These are phyloP conservation scores for Brettanomyces nanus DNA, from an alignment of 805 yeast species.

Conservation along the genomic window DNA sequence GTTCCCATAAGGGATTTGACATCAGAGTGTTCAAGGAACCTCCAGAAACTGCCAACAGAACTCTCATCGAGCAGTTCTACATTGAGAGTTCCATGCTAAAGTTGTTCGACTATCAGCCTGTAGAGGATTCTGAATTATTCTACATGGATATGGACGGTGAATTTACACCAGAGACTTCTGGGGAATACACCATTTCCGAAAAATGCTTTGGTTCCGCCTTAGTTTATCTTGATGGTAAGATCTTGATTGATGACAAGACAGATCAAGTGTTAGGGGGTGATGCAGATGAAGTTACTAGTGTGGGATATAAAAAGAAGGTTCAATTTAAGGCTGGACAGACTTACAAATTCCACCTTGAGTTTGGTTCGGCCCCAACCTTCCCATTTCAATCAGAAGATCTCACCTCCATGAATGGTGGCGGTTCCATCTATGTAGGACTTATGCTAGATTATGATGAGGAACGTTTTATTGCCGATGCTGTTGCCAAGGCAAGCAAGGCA, in stretches of 20 bases:
- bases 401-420: constrained; percentile 12
- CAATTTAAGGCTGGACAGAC: constrained; percentile 26
- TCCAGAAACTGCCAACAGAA: too few species aligned
- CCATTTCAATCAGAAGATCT: too few species aligned
- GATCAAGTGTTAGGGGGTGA: constrained; percentile 30
- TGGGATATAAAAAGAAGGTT: too few species aligned
- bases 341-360: constrained; percentile 32
- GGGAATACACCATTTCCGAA: constrained; percentile 32
- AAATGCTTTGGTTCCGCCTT: constrained; percentile 35
- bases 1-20: too few species aligned
- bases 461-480: constrained; percentile 34
- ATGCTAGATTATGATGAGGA: constrained; percentile 16
- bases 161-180: constrained; percentile 30
- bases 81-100: constrained; percentile 14
- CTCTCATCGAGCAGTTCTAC: constrained; percentile 22
- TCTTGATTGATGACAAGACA: constrained; percentile 38
- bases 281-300: neutral
- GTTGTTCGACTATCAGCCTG: constrained; percentile 18
- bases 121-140: constrained; percentile 19
- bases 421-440: constrained; percentile 27
- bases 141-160: constrained; percentile 33
- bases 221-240: constrained; percentile 33
- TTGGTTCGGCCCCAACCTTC: constrained; percentile 34
- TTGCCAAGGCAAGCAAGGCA: constrained; percentile 37
- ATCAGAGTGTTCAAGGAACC: too few species aligned